Evolutionary conservation across 139 green algal species (phyloP), one percentile per base, ranked within the genome.

Genomic region (Microglena sp.): DNA sequence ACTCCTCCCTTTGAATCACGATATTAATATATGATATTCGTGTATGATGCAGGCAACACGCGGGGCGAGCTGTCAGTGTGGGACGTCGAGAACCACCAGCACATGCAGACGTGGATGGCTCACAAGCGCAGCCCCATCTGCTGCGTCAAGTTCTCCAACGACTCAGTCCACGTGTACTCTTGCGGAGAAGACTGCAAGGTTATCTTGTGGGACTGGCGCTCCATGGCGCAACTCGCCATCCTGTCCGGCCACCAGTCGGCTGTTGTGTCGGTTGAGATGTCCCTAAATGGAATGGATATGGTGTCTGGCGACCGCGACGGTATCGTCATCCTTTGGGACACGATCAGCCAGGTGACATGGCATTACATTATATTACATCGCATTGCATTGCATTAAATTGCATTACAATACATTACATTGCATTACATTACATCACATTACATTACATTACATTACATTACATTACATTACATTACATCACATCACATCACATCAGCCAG

Each of bases 111-210:
- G 63, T 79, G 73, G 73, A 30, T 60, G 36, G 73, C 73, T 8
- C 73, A 79, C 59, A 75, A 72, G 73, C 73, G 73, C 34, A 68
- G 64, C 34, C 46, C 73, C 46, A 72, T 79, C 63, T 75, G 67
- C 4, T 75, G 66, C 44, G 73, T 75, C 32, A 73, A 73, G 56
- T 79, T 79, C 64, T 73, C 45, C 24, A 56, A 79, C 33, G 73
- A 79, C 43, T 53, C 40, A 11, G 18, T 18, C 15, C 33, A 67
- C 6, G 63, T 79, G 8, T 75, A 73, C 73, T 73, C 62, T 24
- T 75, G 73, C 50, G 73, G 62, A 0, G 73, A 79, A 60, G 73
- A 79, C 63, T 64, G 36, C 55, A 79, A 79, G 67, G 73, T 79
- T 33, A 74, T 71, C 5, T 45, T 78, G 61, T 78, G 66, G 72